Evolutionary conservation across 495 filamentous ascomycete species (phyloP).

Genomic region (Aspergillus olivimuriae): DNA sequence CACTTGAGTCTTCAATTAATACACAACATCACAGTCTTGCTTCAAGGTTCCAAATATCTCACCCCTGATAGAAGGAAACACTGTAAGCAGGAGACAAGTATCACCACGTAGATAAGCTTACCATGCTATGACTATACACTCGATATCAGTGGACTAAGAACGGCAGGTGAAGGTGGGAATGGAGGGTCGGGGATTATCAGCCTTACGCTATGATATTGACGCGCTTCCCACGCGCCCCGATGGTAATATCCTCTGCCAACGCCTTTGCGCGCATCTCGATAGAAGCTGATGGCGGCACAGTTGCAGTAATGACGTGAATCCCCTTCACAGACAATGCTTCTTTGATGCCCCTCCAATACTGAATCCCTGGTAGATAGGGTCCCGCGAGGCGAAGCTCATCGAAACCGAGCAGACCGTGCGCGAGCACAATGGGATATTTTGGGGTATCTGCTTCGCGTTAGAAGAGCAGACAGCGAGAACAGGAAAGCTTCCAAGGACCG

Average conservation of each 20-base stretch:
- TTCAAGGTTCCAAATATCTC: conserved; percentile 14
- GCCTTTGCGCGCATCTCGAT: conserved; percentile 72
- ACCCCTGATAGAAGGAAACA: conserved; percentile 41
- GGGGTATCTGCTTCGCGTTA: conserved; percentile 40
- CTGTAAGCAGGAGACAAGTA: conserved; percentile 9
- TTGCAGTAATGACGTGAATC: conserved; percentile 72
- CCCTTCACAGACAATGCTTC: conserved; percentile 67
- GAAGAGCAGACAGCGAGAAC: not conserved
- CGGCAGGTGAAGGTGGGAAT: not conserved
- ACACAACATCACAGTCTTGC: not conserved
- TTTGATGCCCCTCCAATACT: conserved; percentile 89
- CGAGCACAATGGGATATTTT: conserved; percentile 71
- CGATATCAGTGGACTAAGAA: too few relatives aligned
- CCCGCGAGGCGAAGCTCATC: conserved; percentile 73
- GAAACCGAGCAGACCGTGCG: conserved; percentile 90
- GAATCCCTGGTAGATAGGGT: conserved; percentile 63
- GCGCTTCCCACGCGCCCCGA: conserved; percentile 60
- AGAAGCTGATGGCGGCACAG: conserved; percentile 70
- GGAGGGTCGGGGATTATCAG: conserved; percentile 2
- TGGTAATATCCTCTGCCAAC: conserved; percentile 57
- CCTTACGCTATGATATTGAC: conserved; percentile 87
- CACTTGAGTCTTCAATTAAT: conserved; percentile 47
- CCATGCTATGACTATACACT: conserved; percentile 74
- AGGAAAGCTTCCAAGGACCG: too few relatives aligned
- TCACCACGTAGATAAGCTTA: conserved; percentile 21